These are phyloP conservation scores for Annulohypoxylon moriforme DNA, from an alignment of 495 filamentous ascomycete genomes.

Conservation along the genomic window DNA sequence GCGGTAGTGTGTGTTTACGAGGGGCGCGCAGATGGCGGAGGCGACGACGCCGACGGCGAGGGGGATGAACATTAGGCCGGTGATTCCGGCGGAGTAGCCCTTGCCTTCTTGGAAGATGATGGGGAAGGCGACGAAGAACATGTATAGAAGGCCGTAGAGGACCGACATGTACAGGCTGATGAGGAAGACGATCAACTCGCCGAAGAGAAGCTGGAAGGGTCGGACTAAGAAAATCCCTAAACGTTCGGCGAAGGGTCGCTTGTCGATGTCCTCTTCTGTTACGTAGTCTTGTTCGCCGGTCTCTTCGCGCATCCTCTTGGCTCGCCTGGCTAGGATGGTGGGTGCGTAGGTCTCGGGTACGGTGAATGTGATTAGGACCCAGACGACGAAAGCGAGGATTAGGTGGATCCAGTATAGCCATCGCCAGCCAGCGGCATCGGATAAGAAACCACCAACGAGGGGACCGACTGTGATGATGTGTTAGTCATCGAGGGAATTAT, in stretches of 20 bases:
- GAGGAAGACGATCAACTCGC: conserved; percentile 81
- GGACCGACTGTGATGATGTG: conserved; percentile 62
- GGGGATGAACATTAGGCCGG: conserved; percentile 78
- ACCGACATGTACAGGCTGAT: conserved; percentile 83
- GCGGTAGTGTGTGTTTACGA: conserved; percentile 83
- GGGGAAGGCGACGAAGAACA: conserved; percentile 85
- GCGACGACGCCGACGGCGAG: conserved; percentile 61
- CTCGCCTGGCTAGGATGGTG: conserved; percentile 71
- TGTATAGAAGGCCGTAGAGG: conserved; percentile 81
- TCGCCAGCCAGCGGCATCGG: conserved; percentile 76
- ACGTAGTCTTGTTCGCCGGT: conserved; percentile 73
- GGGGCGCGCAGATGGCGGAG: conserved; percentile 72
- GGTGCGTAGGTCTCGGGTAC: conserved; percentile 85
- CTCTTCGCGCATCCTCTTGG: conserved; percentile 72
- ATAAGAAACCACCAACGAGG: conserved; percentile 79
- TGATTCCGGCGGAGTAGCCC: conserved; percentile 74
- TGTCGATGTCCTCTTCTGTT: conserved; percentile 78
- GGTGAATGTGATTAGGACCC: conserved; percentile 79
- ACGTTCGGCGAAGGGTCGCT: conserved; percentile 70
- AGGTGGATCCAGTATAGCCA: conserved; percentile 90
- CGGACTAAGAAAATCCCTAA: conserved; percentile 75
- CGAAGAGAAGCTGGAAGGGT: conserved; percentile 82
- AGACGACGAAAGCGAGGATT: conserved; percentile 73
- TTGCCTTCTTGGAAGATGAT: conserved; percentile 83
- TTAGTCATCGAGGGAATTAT: conserved; percentile 18